Evolutionary conservation across 495 filamentous ascomycete species (phyloP).

Genomic region (Penicillium mononematosum): DNA sequence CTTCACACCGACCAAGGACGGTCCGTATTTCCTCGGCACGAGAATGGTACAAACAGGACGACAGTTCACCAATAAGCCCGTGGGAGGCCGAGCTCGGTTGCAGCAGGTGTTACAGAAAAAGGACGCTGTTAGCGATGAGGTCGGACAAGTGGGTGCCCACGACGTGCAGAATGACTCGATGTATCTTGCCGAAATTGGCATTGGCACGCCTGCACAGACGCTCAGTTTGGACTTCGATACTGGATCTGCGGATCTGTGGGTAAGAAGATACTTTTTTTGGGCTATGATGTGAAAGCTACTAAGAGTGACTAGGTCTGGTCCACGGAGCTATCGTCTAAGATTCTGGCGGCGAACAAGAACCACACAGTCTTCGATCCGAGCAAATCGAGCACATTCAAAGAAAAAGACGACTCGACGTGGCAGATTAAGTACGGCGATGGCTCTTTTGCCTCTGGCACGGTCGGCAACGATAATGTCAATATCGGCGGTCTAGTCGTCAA

Average conservation of each 20-base stretch:
- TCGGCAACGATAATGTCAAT: conserved; percentile 66
- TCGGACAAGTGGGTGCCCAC: conserved; percentile 62
- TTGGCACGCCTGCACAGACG: conserved; percentile 68
- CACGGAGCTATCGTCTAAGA: conserved; percentile 48
- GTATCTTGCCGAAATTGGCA: conserved; percentile 65
- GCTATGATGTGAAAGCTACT: neutral
- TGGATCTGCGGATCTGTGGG: conserved; percentile 76
- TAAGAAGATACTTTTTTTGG: conserved; percentile 33
- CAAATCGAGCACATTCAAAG: conserved; percentile 61
- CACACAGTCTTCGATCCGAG: conserved; percentile 56
- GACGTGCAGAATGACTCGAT: conserved; percentile 72
- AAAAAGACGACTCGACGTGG: conserved; percentile 54
- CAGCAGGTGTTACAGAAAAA: conserved; percentile 54
- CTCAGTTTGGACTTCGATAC: conserved; percentile 74
- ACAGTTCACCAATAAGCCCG: conserved; percentile 35
- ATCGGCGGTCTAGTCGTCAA: conserved; percentile 69
- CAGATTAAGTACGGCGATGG: conserved; percentile 73
- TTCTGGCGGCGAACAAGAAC: conserved; percentile 35
- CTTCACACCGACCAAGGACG: conserved; percentile 66
- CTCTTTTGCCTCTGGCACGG: conserved; percentile 66
- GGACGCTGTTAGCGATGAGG: conserved; percentile 33
- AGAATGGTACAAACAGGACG: conserved; percentile 49
- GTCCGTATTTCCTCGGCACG: conserved; percentile 59
- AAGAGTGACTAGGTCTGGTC: conserved; percentile 57
- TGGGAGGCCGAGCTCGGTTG: conserved; percentile 48